Evolutionary conservation across 2,329 filamentous ascomycete genomes (phyloP).

Genomic region (Penicillium sp.): DNA sequence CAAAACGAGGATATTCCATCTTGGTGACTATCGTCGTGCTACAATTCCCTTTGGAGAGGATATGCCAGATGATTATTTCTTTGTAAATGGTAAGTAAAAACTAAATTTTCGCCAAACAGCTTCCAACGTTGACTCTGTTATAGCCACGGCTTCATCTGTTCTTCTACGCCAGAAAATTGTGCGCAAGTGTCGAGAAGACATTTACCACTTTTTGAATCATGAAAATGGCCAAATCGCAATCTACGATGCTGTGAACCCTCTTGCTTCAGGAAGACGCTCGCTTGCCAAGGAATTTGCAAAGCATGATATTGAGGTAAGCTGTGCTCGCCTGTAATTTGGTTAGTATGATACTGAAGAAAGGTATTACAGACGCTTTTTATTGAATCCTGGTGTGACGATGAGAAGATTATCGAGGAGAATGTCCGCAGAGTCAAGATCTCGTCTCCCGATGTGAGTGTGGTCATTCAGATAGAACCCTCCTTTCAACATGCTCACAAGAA

Average conservation of each 20-base stretch:
- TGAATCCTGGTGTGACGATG: slow-evolving; percentile 92
- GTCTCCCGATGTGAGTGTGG: slow-evolving; percentile 78
- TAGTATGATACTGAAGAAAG: background rate
- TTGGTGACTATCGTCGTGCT: slow-evolving; percentile 93
- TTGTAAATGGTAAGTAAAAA: slow-evolving; percentile 69
- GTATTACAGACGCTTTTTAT: slow-evolving; percentile 83
- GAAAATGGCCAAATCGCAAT: slow-evolving; percentile 98
- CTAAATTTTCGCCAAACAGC: background rate
- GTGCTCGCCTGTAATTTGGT: background rate
- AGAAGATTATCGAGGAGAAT: slow-evolving; percentile 92
- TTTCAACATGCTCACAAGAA: slow-evolving; percentile 14
- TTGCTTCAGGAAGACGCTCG: slow-evolving; percentile 77
- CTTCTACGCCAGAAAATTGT: slow-evolving; percentile 94
- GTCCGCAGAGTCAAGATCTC: slow-evolving; percentile 97
- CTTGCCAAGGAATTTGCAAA: slow-evolving; percentile 97
- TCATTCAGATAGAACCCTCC: background rate
- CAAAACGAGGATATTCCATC: slow-evolving; percentile 96
- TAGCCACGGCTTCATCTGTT: slow-evolving; percentile 83
- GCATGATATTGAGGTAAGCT: slow-evolving; percentile 80
- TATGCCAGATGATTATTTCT: slow-evolving; percentile 97
- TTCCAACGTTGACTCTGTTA: slow-evolving; percentile 21
- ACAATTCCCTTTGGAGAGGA: slow-evolving; percentile 82
- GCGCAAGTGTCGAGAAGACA: slow-evolving; percentile 95
- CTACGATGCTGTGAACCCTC: slow-evolving; percentile 96
- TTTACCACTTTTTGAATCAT: slow-evolving; percentile 93